Evolutionary conservation across 2,329 filamentous ascomycete genomes (phyloP).

Genomic region (Neofusicoccum umdonicola): DNA sequence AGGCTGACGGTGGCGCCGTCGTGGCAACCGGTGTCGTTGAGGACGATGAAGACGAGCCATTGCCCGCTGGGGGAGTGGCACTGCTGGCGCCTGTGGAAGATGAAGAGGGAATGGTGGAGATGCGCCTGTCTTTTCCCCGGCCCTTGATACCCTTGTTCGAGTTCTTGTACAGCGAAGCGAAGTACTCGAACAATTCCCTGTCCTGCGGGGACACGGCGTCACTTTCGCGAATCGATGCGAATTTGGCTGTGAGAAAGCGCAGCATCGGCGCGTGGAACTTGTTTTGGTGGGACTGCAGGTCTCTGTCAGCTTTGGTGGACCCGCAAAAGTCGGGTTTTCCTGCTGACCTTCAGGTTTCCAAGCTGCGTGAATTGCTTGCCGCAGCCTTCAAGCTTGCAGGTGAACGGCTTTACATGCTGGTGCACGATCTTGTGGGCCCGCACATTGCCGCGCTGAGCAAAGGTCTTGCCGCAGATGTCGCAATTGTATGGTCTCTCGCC

Average conservation of each 20-base stretch:
- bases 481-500: constrained; percentile 83
- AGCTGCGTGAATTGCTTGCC: constrained; percentile 85
- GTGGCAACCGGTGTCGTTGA: constrained; percentile 5
- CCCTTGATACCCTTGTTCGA: constrained; percentile 99
- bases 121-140: constrained; percentile 78
- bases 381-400: constrained; percentile 79
- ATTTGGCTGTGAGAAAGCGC: constrained; percentile 66
- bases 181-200: constrained; percentile 78
- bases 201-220: constrained; percentile 66
- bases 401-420: constrained; percentile 71
- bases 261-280: constrained; percentile 83
- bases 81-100: constrained; percentile 17
- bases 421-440: constrained; percentile 82
- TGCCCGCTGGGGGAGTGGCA: neutral
- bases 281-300: constrained; percentile 77
- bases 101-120: constrained; percentile 39
- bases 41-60: neutral
- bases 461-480: constrained; percentile 74
- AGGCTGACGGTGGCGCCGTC: neutral
- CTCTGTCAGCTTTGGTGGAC: constrained; percentile 18
- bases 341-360: constrained; percentile 79
- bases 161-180: constrained; percentile 88
- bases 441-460: constrained; percentile 83
- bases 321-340: neutral
- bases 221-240: constrained; percentile 62